Conservation (phyloP, 805 yeast species). For the Saccharomycopsis babjevae region DNA sequence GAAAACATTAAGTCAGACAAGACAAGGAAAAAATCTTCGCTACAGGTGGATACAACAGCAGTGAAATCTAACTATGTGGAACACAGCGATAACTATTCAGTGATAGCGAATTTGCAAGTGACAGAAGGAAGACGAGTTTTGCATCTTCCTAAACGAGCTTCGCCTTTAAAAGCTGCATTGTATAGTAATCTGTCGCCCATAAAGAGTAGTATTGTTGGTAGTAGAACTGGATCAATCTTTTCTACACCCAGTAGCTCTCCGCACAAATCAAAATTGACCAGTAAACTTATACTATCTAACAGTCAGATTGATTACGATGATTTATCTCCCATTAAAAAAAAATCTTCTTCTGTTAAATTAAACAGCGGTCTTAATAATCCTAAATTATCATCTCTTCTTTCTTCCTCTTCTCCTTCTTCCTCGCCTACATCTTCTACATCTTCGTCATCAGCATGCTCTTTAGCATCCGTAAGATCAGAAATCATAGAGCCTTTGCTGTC, state of each 20-base stretch:
- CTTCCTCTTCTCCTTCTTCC: background rate
- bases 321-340: background rate
- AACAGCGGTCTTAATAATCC: background rate
- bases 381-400: background rate
- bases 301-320: background rate
- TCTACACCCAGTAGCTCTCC: conserved; percentile 15
- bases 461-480: background rate
- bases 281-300: background rate
- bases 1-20: background rate
- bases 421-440: background rate
- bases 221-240: conserved; percentile 5
- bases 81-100: background rate
- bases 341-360: background rate
- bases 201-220: background rate
- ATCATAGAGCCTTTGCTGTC: background rate
- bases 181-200: background rate
- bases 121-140: conserved; percentile 5
- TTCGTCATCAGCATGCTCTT: background rate
- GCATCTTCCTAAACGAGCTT: conserved; percentile 14
- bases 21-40: background rate
- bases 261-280: conserved; percentile 11
- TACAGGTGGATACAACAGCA: background rate
- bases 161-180: conserved; percentile 11
- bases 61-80: background rate
- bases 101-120: background rate